Evolutionary conservation across 163 green algal genomes (phyloP).

Genomic region (Volvox carteri): DNA sequence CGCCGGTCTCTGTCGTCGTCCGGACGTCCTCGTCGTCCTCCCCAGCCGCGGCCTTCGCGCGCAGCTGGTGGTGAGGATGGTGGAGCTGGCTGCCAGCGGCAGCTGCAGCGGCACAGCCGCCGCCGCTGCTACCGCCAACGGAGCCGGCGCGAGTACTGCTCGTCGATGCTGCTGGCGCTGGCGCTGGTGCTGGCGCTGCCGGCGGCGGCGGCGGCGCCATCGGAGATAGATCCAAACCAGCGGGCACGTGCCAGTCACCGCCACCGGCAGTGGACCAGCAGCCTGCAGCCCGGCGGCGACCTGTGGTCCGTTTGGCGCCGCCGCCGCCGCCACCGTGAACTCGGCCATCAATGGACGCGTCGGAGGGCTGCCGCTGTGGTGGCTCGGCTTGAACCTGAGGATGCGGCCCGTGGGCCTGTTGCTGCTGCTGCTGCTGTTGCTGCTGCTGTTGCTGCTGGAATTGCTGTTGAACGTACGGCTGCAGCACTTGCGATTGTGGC

Average conservation of each 20-base stretch:
- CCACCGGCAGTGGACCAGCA: background rate
- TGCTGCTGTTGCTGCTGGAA: background rate
- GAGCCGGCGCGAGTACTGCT: background rate
- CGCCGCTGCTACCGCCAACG: background rate
- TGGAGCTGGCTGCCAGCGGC: background rate
- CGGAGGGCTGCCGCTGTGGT: background rate
- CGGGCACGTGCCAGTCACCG: background rate
- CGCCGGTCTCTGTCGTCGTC: background rate
- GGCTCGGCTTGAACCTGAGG: background rate
- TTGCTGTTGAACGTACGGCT: slow-evolving; percentile 3
- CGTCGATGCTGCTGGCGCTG: background rate
- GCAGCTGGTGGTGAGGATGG: background rate
- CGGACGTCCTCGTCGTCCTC: background rate
- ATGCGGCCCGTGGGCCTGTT: background rate
- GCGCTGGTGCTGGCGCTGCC: background rate
- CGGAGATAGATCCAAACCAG: background rate
- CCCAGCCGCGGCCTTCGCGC: background rate
- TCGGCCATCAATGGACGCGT: background rate
- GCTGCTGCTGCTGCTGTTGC: background rate
- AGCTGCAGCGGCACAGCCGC: background rate
- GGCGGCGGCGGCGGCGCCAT: background rate
- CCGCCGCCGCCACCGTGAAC: background rate
- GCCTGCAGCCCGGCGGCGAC: background rate
- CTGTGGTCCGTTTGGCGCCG: background rate
- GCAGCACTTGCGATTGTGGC: background rate